Conservation (phyloP, 805 yeast genomes). For the Wickerhamomyces pijperi region DNA sequence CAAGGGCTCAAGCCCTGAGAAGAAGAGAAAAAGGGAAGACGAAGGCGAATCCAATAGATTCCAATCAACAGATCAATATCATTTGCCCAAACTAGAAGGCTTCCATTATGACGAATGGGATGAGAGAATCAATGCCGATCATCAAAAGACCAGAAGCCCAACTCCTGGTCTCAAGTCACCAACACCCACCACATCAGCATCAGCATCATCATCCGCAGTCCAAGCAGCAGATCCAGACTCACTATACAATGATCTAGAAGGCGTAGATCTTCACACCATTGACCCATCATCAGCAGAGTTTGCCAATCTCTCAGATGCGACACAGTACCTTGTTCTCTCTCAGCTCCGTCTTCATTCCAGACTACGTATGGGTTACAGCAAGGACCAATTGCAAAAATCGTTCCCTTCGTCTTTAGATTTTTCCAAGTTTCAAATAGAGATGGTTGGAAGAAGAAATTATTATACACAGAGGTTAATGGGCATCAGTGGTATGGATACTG, state of each 20-base stretch:
- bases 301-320: constrained; percentile 61
- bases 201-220: no score
- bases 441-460: constrained; percentile 85
- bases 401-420: constrained; percentile 86
- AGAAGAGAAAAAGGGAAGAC: background rate
- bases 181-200: no score
- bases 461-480: constrained; percentile 82
- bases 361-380: constrained; percentile 88
- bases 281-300: constrained; percentile 83
- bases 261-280: constrained; percentile 56
- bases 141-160: no score
- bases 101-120: constrained; percentile 47
- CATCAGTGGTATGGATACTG: constrained; percentile 60
- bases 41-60: constrained; percentile 18
- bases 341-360: constrained; percentile 77
- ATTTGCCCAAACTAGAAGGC: constrained; percentile 60
- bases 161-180: no score
- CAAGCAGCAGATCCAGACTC: constrained; percentile 45
- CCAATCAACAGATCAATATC: constrained; percentile 68
- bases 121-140: constrained; percentile 39
- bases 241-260: constrained; percentile 52
- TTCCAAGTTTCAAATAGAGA: constrained; percentile 83
- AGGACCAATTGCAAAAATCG: constrained; percentile 71
- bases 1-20: constrained; percentile 1
- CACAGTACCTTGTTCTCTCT: constrained; percentile 82